Evolutionary conservation across 176 grass and related monocot genomes (phyloP).

Genomic region (Cenchrus purpureus): DNA sequence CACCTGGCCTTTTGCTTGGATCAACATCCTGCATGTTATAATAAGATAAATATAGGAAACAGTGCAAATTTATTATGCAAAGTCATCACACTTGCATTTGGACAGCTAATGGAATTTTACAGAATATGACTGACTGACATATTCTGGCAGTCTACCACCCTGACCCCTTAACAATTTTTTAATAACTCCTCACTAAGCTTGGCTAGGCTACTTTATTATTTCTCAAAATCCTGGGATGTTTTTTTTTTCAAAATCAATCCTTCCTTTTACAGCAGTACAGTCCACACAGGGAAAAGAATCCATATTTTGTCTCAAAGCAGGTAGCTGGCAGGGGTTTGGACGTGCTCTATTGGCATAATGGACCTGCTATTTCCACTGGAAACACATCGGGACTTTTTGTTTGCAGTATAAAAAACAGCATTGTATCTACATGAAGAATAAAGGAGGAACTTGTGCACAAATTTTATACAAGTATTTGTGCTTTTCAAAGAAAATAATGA

Average conservation of each 20-base stretch:
- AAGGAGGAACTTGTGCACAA: constrained; percentile 7
- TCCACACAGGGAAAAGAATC: not conserved
- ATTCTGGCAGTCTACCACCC: not conserved
- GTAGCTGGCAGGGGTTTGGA: not conserved
- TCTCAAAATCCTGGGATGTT: not conserved
- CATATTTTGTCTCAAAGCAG: not conserved
- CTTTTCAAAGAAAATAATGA: not conserved
- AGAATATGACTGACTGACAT: not conserved
- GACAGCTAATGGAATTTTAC: not conserved
- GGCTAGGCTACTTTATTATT: not conserved
- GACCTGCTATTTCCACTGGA: not conserved
- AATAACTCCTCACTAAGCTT: too few species aligned
- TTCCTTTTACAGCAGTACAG: not conserved
- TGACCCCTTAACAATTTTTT: too few species aligned
- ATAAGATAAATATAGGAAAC: constrained; percentile 11
- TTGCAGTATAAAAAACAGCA: not conserved
- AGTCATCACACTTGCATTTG: constrained; percentile 1
- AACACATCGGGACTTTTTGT: not conserved
- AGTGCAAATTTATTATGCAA: constrained; percentile 6
- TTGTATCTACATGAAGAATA: not conserved
- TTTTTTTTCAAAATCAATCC: not conserved
- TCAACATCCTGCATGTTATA: constrained; percentile 74
- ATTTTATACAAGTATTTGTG: not conserved
- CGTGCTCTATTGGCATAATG: not conserved
- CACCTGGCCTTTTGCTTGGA: constrained; percentile 80